These are phyloP conservation scores for Fonsecaea monophora DNA, from an alignment of 2,329 filamentous ascomycete genomes.

Conservation along the genomic window DNA sequence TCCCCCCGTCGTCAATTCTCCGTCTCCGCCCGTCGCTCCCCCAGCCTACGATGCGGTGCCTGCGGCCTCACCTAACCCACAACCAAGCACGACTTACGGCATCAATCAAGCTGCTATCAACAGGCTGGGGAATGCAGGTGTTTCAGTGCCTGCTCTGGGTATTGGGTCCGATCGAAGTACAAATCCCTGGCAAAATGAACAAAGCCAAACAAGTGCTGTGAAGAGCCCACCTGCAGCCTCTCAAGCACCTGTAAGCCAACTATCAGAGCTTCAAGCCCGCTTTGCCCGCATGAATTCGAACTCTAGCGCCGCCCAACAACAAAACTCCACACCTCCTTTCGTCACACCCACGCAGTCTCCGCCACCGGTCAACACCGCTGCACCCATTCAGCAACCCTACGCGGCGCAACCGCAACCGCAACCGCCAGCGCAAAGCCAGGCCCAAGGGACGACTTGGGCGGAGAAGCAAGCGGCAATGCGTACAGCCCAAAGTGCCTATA, in stretches of 20 bases:
- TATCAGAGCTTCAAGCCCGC: slow-evolving; percentile 72
- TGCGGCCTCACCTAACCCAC: slow-evolving; percentile 39
- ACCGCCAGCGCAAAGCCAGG: slow-evolving; percentile 12
- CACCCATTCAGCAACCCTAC: slow-evolving; percentile 4
- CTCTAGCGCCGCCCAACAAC: slow-evolving; percentile 37
- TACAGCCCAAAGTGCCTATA: slow-evolving; percentile 66
- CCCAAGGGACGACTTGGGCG: slow-evolving; percentile 57
- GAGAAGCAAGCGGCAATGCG: slow-evolving; percentile 68
- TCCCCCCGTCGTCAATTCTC: slow-evolving; percentile 49
- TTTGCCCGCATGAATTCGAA: slow-evolving; percentile 63
- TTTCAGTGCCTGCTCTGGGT: slow-evolving; percentile 78
- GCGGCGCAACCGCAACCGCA: background rate
- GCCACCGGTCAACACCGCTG: background rate
- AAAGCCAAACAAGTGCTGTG: slow-evolving; percentile 44
- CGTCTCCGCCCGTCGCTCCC: slow-evolving; percentile 31
- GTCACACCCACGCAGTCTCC: slow-evolving; percentile 21
- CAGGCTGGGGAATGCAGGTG: slow-evolving; percentile 73
- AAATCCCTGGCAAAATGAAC: slow-evolving; percentile 40
- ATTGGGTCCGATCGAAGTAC: slow-evolving; percentile 59
- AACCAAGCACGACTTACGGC: slow-evolving; percentile 46
- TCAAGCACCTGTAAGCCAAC: slow-evolving; percentile 48
- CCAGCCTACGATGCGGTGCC: slow-evolving; percentile 30
- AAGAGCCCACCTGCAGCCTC: slow-evolving; percentile 39
- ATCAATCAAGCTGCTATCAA: slow-evolving; percentile 67
- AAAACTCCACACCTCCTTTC: slow-evolving; percentile 34